Percentiles rank a stretch among this genome's conserved stretches.
These are phyloP conservation scores for Populus trichocarpa DNA, from an alignment of 441 rosid species.

Conservation along the genomic window DNA sequence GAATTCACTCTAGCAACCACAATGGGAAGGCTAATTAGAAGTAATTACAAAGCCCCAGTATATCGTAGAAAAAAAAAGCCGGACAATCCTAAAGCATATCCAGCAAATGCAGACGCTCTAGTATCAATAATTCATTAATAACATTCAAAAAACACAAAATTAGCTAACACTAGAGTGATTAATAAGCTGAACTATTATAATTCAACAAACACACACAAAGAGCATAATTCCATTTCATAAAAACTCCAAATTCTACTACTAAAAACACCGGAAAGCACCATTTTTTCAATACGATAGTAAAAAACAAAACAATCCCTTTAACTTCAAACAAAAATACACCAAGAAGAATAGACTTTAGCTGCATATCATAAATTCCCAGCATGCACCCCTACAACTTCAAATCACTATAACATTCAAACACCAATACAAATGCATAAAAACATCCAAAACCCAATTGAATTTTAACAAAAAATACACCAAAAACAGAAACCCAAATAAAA, in stretches of 20 bases:
- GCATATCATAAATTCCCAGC: neutral
- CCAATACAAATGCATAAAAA: neutral
- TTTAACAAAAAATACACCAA: neutral
- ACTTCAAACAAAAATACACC: neutral
- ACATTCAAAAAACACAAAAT: neutral
- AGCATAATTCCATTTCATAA: neutral
- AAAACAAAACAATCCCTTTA: neutral
- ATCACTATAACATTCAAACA: neutral
- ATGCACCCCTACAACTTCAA: neutral
- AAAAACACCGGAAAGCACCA: neutral
- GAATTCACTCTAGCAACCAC: slow-evolving; percentile 74
- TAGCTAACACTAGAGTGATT: neutral
- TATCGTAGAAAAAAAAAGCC: neutral
- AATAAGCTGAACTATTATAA: neutral
- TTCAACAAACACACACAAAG: neutral
- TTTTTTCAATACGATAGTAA: neutral
- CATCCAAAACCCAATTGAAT: slow-evolving; percentile 1
- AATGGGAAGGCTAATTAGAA: slow-evolving; percentile 5
- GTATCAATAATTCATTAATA: neutral
- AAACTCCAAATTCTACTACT: neutral
- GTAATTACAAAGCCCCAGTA: neutral
- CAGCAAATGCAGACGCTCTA: neutral
- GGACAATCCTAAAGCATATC: neutral
- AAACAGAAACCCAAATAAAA: neutral
- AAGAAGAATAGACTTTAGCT: neutral